Base-by-base conservation (phyloP, 805 yeast species). In the Blastobotrys terrestris region DNA sequence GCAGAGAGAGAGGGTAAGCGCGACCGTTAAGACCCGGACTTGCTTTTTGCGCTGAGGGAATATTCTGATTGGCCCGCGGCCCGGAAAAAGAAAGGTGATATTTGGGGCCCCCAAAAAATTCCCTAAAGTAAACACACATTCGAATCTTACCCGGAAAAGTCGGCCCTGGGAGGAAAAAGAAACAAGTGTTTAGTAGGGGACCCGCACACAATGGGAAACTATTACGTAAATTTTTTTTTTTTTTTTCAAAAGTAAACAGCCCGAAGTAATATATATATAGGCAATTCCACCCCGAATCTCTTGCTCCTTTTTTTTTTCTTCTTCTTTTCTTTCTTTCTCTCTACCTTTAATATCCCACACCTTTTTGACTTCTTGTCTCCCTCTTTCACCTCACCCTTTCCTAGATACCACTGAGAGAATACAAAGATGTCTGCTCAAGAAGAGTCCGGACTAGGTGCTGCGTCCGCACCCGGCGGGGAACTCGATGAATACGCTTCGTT, bases 401-500 rank as follows among this genome's bases (percentile, higher is more conserved):
- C 14, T 40, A 40, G 19, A 44, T 22, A 44, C 35, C 46, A 21
- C 13, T 18, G n/a, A 31, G 18, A 26, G 35, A 21, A 26, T n/a
- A 19, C 14, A 18, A 39, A 35, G 43, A 47, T 47, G 49, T 18
- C 49, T 39, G 49, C 43, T 20, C n/a, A n/a, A n/a, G 43, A 39
- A 22, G 48, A 35, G 11, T 8, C 40, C 18, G 48, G 31, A 22
- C 39, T 20, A 26, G 48, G 39, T 26, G 35, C n/a, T 26, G 39
- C 35, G 18, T 35, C 18, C 15, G 15, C 31, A 20, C 31, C 22
- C 16, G 26, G 16, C 50, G 85, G 77, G 54, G 63, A 63, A 50
- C 66, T 67, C 52, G 71, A 66, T 51, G 71, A 67, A 62, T 67
- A 67, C 58, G 64, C 69, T 52, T 67, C 64, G 44, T 64, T 67